Conservation (phyloP, 306 rosid species). For the Canavalia ensiformis region DNA sequence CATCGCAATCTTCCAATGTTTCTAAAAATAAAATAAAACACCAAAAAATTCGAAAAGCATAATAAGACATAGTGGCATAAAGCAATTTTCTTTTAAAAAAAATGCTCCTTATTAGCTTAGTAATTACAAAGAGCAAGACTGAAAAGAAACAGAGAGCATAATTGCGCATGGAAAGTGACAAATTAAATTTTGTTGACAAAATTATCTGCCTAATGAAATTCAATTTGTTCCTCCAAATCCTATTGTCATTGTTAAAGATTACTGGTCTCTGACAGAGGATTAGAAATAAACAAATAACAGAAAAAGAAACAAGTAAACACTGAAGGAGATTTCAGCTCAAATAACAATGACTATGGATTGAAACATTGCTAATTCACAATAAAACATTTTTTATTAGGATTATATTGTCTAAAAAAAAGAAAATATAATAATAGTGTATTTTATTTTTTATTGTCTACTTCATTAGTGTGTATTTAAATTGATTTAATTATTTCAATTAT, state of each 20-base stretch:
- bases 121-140: slow-evolving; percentile 33
- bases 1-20: background rate
- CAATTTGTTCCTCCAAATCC: slow-evolving; percentile 42
- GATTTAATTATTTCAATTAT: too few relatives aligned
- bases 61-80: background rate
- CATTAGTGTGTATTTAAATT: too few relatives aligned
- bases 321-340: slow-evolving; percentile 46
- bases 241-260: slow-evolving; percentile 57
- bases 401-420: too few relatives aligned
- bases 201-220: slow-evolving; percentile 47
- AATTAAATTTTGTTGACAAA: slow-evolving; percentile 56
- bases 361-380: too few relatives aligned
- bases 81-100: background rate
- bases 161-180: slow-evolving; percentile 25
- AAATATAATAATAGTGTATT: too few relatives aligned
- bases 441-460: too few relatives aligned
- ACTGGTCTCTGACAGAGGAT: slow-evolving; percentile 44
- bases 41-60: background rate
- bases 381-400: too few relatives aligned
- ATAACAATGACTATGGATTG: slow-evolving; percentile 45
- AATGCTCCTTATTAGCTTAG: background rate
- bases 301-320: slow-evolving; percentile 53
- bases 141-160: slow-evolving; percentile 29
- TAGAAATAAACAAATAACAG: slow-evolving; percentile 39
- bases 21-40: background rate